Percentiles rank a stretch among this genome's conserved stretches.
Evolutionary conservation across 331 rosid genomes (phyloP).

Genomic region (Erythrophleum ivorense): DNA sequence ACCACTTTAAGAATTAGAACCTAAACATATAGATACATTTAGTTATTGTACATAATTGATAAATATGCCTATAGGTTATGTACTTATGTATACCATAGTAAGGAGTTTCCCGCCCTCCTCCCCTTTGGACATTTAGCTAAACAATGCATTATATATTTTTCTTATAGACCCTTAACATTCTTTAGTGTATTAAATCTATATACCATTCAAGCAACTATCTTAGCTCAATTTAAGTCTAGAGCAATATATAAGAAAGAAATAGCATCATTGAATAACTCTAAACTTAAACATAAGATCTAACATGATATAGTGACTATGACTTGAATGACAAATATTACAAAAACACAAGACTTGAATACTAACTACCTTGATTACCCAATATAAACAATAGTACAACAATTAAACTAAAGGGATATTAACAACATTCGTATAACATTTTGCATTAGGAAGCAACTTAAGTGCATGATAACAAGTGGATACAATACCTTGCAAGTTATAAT

Average conservation of each 20-base stretch:
- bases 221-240: constrained; percentile 21
- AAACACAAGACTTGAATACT: not conserved
- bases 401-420: constrained; percentile 51
- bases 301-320: not conserved
- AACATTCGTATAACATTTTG: constrained; percentile 73
- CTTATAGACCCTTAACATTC: constrained; percentile 25
- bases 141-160: constrained; percentile 28
- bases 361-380: not conserved
- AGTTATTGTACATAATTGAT: not conserved
- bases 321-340: constrained; percentile 19
- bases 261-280: not conserved
- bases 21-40: not conserved
- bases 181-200: constrained; percentile 18
- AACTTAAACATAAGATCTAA: constrained; percentile 12
- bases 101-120: no score
- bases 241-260: constrained; percentile 18
- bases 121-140: not conserved
- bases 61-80: not conserved
- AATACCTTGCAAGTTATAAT: constrained; percentile 51
- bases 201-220: constrained; percentile 25
- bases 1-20: not conserved
- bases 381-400: not conserved
- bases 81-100: no score
- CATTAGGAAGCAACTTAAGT: constrained; percentile 74
- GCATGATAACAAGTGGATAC: constrained; percentile 78